These are phyloP conservation scores for Santalum album DNA, from an alignment of 164 flowering plant species.

Conservation along the genomic window DNA sequence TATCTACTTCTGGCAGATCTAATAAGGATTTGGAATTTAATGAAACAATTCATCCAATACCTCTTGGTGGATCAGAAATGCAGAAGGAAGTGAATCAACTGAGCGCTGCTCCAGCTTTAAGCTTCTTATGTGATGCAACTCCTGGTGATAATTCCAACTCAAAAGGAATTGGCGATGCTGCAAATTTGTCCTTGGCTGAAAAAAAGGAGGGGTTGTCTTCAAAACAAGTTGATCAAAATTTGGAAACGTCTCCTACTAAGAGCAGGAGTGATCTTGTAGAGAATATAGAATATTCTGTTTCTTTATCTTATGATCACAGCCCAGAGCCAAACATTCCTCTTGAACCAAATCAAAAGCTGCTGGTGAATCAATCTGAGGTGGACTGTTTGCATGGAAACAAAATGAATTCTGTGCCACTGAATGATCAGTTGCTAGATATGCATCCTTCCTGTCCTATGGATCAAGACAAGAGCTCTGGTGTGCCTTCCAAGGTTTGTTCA, in stretches of 20 bases:
- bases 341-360: neutral
- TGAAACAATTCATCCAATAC: constrained; percentile 10
- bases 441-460: no score
- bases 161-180: neutral
- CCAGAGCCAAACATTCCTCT: constrained; percentile 4
- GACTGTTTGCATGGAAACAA: neutral
- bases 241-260: constrained; percentile 6
- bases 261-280: constrained; percentile 4
- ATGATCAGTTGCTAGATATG: no score
- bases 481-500: constrained; percentile 10
- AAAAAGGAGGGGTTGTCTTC: neutral
- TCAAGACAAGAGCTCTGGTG: constrained; percentile 12
- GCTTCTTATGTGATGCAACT: neutral
- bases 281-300: neutral
- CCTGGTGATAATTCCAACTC: constrained; percentile 5
- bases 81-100: constrained; percentile 13
- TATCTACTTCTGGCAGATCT: neutral
- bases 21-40: neutral
- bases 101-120: constrained; percentile 5
- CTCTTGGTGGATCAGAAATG: constrained; percentile 8
- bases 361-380: constrained; percentile 1
- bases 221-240: constrained; percentile 7
- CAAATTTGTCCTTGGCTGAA: neutral
- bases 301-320: constrained; percentile 2
- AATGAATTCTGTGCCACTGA: neutral